Percentiles rank a stretch among this genome's conserved stretches.
Conservation (phyloP, 345 rosid species). For the Moricandia moricandioides region DNA sequence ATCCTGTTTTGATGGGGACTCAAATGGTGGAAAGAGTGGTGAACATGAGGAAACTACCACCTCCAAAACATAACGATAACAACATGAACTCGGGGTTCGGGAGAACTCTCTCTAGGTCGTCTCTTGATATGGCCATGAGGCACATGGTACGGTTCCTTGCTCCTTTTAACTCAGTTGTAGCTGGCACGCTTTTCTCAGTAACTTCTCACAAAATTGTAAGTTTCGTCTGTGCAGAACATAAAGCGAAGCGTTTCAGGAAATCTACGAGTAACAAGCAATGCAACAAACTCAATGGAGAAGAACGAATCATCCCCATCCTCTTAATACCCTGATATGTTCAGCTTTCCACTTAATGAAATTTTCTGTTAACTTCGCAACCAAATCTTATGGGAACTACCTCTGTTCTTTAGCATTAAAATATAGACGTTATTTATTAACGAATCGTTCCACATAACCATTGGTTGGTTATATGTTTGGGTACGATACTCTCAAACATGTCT, state of each 20-base stretch:
- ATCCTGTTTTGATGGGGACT: conserved; percentile 67
- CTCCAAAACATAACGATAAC: conserved; percentile 57
- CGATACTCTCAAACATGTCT: no score
- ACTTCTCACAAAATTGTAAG: neutral
- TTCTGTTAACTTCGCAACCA: neutral
- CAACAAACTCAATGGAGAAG: conserved; percentile 12
- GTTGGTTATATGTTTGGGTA: no score
- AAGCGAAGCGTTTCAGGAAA: conserved; percentile 22
- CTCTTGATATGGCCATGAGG: conserved; percentile 86
- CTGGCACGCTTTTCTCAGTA: neutral
- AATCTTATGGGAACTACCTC: neutral
- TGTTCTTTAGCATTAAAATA: neutral
- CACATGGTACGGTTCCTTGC: conserved; percentile 61
- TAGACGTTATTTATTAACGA: neutral
- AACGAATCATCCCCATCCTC: conserved; percentile 4
- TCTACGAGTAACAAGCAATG: neutral
- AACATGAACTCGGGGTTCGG: conserved; percentile 55
- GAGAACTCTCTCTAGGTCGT: conserved; percentile 69
- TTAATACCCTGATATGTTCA: neutral
- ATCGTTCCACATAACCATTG: neutral
- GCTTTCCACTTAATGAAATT: neutral
- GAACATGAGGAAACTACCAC: conserved; percentile 80
- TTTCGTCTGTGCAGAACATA: conserved; percentile 29
- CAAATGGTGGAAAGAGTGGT: conserved; percentile 90
- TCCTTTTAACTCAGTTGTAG: neutral